Base-by-base conservation (phyloP, 179 eudicot species). In the Patellifolia procumbens region DNA sequence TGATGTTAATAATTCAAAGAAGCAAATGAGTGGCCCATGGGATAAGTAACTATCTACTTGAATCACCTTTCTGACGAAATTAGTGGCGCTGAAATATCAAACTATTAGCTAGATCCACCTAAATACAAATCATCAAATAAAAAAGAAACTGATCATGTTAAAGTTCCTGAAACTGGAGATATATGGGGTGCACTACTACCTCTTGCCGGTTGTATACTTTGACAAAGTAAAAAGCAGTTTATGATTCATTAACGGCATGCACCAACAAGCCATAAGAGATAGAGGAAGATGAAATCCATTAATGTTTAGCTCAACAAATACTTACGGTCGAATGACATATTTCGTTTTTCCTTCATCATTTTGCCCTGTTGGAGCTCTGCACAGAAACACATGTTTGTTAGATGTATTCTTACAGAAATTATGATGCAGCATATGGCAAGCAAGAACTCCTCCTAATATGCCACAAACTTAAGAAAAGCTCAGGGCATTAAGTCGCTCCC, bases 271-370 rank as follows among this genome's bases (percentile, higher is more conserved):
- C 61, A 37, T 48, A 75, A 65, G 58, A 34, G 42, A 34, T 51
- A 29, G 51, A 65, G 32, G 24, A 70, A 51, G 70, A 53, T 46
- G 46, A 4, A 3, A 73, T 26, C 20, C 3, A 1, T 77, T 1
- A 5, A 34, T 29, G 49, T 31, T 43, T 31, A 2, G 69, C 31
- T 60, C 19, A 79, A 74, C n/a, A 63, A 69, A 75, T 1, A 85
- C 97, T 88, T 85, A 94, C 98, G 99, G 99, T 56, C 99, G 93
- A 73, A 90, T 76, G 48, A 89, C 95, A 83, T 92, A 95, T 90
- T 95, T 92, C 35, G 87, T 82, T 85, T 95, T 93, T 61, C 97
- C 99, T 81, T 95, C 97, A 77, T 86, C 83, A 77, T 95, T 86
- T 84, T 91, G 84, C 59, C 90, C 97, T 35, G 79, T 28, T 59